These are phyloP conservation scores for Aspergillus persii DNA, from an alignment of 2,329 filamentous ascomycete species.

Conservation along the genomic window DNA sequence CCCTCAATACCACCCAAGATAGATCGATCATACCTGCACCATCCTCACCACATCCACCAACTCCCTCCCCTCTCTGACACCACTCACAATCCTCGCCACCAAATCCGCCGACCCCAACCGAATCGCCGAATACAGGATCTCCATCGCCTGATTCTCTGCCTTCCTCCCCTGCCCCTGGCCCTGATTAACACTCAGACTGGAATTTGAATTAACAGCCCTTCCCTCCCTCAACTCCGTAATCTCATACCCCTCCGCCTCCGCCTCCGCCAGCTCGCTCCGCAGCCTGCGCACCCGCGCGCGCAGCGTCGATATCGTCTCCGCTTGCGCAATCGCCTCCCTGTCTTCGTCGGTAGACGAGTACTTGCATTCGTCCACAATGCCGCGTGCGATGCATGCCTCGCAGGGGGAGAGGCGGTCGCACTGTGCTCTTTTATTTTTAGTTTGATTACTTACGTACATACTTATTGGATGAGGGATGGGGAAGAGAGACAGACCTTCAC, in stretches of 20 bases:
- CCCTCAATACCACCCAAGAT: no score
- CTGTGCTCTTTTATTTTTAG: constrained; percentile 1
- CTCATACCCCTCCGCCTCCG: background rate
- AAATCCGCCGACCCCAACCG: constrained; percentile 7
- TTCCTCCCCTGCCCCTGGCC: background rate
- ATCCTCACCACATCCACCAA: constrained; percentile 5
- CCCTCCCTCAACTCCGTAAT: background rate
- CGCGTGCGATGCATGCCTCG: constrained; percentile 15
- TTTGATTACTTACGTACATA: background rate
- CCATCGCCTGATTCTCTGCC: constrained; percentile 6
- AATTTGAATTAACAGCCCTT: background rate
- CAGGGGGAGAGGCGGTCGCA: constrained; percentile 19
- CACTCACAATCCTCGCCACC: constrained; percentile 9
- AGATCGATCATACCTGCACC: background rate
- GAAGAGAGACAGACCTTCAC: constrained; percentile 11
- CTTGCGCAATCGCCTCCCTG: constrained; percentile 17
- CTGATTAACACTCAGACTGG: background rate
- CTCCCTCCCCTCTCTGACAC: constrained; percentile 9
- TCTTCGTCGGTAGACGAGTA: constrained; percentile 15
- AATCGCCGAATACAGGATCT: constrained; percentile 13
- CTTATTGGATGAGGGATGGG: background rate
- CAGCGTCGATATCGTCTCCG: constrained; percentile 16
- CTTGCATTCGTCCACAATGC: constrained; percentile 12
- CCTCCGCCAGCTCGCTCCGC: constrained; percentile 5
- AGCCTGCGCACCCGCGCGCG: constrained; percentile 8